phyloP scores from a whole-genome alignment of 345 rosid species.

The Psidium guajava region DNA sequence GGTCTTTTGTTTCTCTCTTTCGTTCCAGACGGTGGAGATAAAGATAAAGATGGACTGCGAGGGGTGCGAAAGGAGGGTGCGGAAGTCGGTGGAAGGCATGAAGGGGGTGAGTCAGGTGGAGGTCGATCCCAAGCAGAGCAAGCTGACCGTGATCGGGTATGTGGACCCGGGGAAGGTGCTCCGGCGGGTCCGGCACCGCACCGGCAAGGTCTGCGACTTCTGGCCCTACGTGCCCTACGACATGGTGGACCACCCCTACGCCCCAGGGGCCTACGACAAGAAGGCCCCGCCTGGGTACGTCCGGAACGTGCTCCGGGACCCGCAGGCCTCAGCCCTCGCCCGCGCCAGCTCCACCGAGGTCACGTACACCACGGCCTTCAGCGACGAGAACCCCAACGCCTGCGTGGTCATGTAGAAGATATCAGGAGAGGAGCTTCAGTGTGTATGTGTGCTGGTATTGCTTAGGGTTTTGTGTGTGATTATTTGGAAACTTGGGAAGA shows the following conservation, averaged over 20 bases:
- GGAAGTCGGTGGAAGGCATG: constrained; percentile 47
- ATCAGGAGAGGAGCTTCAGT: background rate
- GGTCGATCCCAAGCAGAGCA: constrained; percentile 46
- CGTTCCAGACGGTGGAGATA: constrained; percentile 53
- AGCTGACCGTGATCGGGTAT: constrained; percentile 52
- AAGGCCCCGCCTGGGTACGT: constrained; percentile 56
- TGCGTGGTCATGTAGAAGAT: constrained; percentile 42
- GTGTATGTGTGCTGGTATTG: background rate
- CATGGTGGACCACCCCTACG: constrained; percentile 42
- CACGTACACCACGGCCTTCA: constrained; percentile 46
- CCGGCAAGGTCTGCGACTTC: constrained; percentile 50
- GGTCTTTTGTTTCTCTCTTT: background rate
- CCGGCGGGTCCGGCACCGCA: constrained; percentile 43
- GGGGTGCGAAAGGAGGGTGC: constrained; percentile 54
- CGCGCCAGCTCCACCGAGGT: constrained; percentile 55
- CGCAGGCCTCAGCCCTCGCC: constrained; percentile 32
- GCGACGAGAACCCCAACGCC: constrained; percentile 51
- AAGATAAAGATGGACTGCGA: constrained; percentile 55
- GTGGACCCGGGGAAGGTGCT: constrained; percentile 49
- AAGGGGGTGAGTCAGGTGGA: constrained; percentile 41
- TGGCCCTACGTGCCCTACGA: constrained; percentile 56
- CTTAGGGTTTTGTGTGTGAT: background rate
- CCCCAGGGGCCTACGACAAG: constrained; percentile 39
- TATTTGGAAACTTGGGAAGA: background rate
- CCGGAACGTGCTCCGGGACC: constrained; percentile 35